Percentiles rank a stretch among this genome's conserved stretches.
Conservation (phyloP, 805 yeast genomes). For the Debaryomyces maramus region DNA sequence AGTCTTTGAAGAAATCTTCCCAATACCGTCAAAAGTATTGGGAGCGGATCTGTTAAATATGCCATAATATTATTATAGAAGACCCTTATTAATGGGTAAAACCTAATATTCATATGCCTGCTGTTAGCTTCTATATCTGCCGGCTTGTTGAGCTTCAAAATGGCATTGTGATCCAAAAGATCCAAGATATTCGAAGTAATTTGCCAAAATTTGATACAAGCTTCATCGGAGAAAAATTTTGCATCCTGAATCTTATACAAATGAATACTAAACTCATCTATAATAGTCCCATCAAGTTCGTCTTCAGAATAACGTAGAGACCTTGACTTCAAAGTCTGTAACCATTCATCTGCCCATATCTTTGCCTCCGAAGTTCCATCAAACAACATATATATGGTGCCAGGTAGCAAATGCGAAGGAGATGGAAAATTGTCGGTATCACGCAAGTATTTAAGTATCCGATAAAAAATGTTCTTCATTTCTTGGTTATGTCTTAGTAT, state of each 20-base stretch:
- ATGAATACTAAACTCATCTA: constrained; percentile 58
- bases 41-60: constrained; percentile 48
- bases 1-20: constrained; percentile 43
- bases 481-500: constrained; percentile 41
- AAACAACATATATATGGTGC: constrained; percentile 52
- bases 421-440: constrained; percentile 1
- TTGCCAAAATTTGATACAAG: constrained; percentile 51
- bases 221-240: constrained; percentile 40
- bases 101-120: constrained; percentile 28
- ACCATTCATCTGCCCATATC: constrained; percentile 43
- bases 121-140: constrained; percentile 31
- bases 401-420: constrained; percentile 37
- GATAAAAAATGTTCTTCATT: constrained; percentile 16
- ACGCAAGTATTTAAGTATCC: constrained; percentile 1
- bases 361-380: constrained; percentile 51
- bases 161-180: constrained; percentile 32
- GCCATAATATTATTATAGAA: constrained; percentile 56
- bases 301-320: constrained; percentile 5
- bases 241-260: constrained; percentile 56
- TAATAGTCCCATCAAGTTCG: constrained; percentile 27
- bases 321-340: constrained; percentile 2
- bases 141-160: constrained; percentile 31
- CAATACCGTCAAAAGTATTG: constrained; percentile 55
- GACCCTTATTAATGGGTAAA: constrained; percentile 37
- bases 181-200: constrained; percentile 36